Base-by-base conservation (phyloP, 2,329 filamentous ascomycete species). In the Penicillium polonicum region DNA sequence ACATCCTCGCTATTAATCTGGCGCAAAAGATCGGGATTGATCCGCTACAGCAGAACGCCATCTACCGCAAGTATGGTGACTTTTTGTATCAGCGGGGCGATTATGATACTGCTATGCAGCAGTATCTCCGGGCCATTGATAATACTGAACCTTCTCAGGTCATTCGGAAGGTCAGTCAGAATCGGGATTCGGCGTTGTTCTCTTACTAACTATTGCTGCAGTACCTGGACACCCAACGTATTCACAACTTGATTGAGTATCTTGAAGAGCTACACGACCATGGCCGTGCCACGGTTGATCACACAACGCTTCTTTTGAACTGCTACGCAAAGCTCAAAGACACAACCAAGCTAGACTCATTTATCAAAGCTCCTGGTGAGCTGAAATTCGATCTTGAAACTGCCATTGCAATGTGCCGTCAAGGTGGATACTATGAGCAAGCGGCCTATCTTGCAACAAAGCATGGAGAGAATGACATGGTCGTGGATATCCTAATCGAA, bases 251-350 rank as follows among this genome's bases (percentile, higher is more conserved):
- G 29, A 97, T 99, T 55, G 91, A 96, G 71, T 99, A 97, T 69
- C 82, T 99, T 2, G 95, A 99, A 76, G 92, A 99, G 74, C 80
- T 99, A 17, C 94, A 99, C 69, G 92, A 97, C 61, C 91, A 95
- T 68, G 88, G 93, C 69, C 93, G 88, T 71, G 95, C 94, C 0
- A 97, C 93, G 2, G 88, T 92, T 2, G 94, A 99, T 65, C 94
- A 99, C 67, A 99, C 94, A 0, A 99, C 94, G 0, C 79, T 99
- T 12, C 81, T 99, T 0, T 79, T 99, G 43, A 99, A 99, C 72
- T 99, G 94, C 76, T 99, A 99, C 71, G 94, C 94, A 0, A 99
- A 99, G 71, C 79, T 97, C 17, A 99, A 99, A 74, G 94, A 99
- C 71, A 93, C 96, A 5, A 89, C 92, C 56, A 99, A 99, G 76